Evolutionary conservation across 352 stramenopile genomes (phyloP).

Genomic region (Blastocystis sp.): DNA sequence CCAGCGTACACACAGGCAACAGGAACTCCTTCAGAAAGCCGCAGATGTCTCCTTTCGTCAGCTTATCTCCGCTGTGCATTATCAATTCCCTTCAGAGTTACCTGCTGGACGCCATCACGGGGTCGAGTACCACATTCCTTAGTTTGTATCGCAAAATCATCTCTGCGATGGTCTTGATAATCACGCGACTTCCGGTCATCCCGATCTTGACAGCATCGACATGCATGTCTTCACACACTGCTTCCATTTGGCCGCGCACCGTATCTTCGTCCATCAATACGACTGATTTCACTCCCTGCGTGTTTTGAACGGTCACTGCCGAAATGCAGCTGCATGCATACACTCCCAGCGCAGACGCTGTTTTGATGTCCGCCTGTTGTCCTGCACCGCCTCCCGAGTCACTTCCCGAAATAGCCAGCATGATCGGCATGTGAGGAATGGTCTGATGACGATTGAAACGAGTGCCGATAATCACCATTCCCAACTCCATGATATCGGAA

Average conservation of each 20-base stretch:
- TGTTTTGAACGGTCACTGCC: slow-evolving; percentile 76
- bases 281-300: slow-evolving; percentile 64
- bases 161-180: background rate
- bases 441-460: background rate
- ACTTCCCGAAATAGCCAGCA: slow-evolving; percentile 80
- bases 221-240: slow-evolving; percentile 73
- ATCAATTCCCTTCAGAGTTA: background rate
- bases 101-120: slow-evolving; percentile 80
- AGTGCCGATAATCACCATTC: background rate
- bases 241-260: slow-evolving; percentile 69
- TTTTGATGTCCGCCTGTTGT: slow-evolving; percentile 80
- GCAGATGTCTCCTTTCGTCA: slow-evolving; percentile 71
- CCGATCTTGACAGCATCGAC: slow-evolving; percentile 80
- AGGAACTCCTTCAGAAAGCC: slow-evolving; percentile 67
- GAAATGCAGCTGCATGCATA: slow-evolving; percentile 75
- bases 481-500: background rate
- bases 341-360: slow-evolving; percentile 73
- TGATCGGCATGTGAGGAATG: slow-evolving; percentile 57
- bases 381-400: slow-evolving; percentile 79
- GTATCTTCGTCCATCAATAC: slow-evolving; percentile 69
- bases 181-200: slow-evolving; percentile 74
- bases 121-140: slow-evolving; percentile 72
- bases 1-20: slow-evolving; percentile 72
- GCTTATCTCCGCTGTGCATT: slow-evolving; percentile 63
- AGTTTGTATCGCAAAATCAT: background rate